phyloP scores from a whole-genome alignment of 108 stramenopile genomes.

The Skeletonema marinoi region DNA sequence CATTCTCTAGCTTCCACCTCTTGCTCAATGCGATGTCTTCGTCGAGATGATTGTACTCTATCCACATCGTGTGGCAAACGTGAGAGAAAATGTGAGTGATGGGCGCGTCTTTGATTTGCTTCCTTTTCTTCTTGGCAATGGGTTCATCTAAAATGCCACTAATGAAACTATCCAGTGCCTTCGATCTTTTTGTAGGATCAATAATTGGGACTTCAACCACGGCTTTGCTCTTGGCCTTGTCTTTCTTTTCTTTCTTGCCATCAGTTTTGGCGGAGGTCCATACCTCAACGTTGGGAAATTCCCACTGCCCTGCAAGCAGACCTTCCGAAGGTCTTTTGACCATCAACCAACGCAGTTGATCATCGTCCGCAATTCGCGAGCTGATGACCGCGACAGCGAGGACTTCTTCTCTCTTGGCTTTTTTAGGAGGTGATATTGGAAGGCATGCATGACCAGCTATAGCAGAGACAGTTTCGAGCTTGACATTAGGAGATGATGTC shows the following conservation, averaged over 20 bases:
- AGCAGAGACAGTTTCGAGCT: constrained; percentile 7
- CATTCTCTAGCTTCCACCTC: constrained; percentile 52
- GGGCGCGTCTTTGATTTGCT: constrained; percentile 34
- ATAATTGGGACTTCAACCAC: constrained; percentile 40
- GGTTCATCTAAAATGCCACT: constrained; percentile 8
- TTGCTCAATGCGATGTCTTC: constrained; percentile 3
- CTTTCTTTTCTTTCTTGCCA: constrained; percentile 27
- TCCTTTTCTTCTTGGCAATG: background rate
- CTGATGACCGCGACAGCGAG: constrained; percentile 69
- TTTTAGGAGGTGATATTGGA: constrained; percentile 81
- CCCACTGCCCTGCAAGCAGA: constrained; percentile 86
- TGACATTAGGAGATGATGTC: background rate
- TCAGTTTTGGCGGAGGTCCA: constrained; percentile 47
- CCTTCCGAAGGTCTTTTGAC: constrained; percentile 72
- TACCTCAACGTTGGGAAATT: constrained; percentile 73
- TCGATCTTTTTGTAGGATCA: constrained; percentile 22
- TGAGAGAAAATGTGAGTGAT: constrained; percentile 87
- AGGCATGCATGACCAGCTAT: constrained; percentile 63
- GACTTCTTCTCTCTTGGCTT: constrained; percentile 79
- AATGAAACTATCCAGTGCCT: constrained; percentile 41
- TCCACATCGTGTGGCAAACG: constrained; percentile 75
- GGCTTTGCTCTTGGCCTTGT: constrained; percentile 15
- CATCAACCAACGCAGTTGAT: constrained; percentile 63
- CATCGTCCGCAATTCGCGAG: constrained; percentile 4
- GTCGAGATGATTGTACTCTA: constrained; percentile 46